Conservation (phyloP, 805 yeast genomes). For the Metahyphopichia silvanorum region DNA sequence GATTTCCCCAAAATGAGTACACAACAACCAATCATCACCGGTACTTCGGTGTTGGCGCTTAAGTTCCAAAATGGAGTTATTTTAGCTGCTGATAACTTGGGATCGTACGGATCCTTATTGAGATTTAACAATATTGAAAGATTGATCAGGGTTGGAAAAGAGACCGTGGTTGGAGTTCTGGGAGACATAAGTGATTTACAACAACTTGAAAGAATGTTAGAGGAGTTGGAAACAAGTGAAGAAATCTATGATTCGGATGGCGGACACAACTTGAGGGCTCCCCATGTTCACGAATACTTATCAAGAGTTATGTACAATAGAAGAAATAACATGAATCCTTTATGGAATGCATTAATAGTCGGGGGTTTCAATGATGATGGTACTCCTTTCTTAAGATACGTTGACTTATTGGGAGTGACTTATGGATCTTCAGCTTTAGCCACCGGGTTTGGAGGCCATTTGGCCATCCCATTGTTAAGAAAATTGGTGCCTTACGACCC, state of each 20-base stretch:
- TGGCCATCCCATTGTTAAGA: slow-evolving; percentile 90
- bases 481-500: slow-evolving; percentile 75
- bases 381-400: slow-evolving; percentile 74
- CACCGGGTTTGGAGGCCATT: slow-evolving; percentile 94
- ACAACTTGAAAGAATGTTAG: slow-evolving; percentile 68
- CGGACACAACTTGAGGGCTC: slow-evolving; percentile 63
- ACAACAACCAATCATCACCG: slow-evolving; percentile 93
- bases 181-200: slow-evolving; percentile 97
- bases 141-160: slow-evolving; percentile 75
- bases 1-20: slow-evolving; percentile 76
- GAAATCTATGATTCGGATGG: slow-evolving; percentile 76
- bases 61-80: slow-evolving; percentile 89
- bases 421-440: slow-evolving; percentile 87
- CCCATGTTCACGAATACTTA: slow-evolving; percentile 83
- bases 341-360: slow-evolving; percentile 91
- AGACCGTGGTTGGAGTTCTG: slow-evolving; percentile 86
- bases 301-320: slow-evolving; percentile 81
- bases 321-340: slow-evolving; percentile 90
- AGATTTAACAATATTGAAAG: slow-evolving; percentile 85
- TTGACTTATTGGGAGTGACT: slow-evolving; percentile 88
- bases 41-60: slow-evolving; percentile 90
- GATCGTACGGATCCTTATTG: slow-evolving; percentile 87
- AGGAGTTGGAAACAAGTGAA: slow-evolving; percentile 68
- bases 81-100: slow-evolving; percentile 93
- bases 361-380: slow-evolving; percentile 77